phyloP scores from a whole-genome alignment of 306 rosid genomes.

The Ormosia emarginata region DNA sequence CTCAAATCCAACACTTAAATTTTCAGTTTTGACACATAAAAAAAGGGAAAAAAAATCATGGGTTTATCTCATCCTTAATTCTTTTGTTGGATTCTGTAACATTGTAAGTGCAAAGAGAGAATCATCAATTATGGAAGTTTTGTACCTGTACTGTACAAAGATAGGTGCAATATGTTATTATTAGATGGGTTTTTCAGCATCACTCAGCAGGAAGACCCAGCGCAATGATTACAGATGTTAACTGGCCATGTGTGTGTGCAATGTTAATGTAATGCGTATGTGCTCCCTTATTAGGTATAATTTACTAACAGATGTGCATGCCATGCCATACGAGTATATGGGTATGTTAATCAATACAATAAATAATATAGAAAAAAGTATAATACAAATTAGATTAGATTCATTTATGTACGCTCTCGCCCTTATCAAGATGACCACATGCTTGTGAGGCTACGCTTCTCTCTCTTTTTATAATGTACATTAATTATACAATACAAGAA shows the following conservation, averaged over 20 bases:
- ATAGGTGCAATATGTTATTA: constrained; percentile 24
- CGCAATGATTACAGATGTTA: constrained; percentile 46
- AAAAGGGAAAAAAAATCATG: constrained; percentile 24
- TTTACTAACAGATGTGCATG: constrained; percentile 13
- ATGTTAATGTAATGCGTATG: not conserved
- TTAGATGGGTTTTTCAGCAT: constrained; percentile 29
- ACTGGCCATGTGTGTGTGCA: constrained; percentile 54
- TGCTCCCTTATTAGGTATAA: not conserved
- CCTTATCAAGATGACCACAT: constrained; percentile 19
- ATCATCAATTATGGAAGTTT: constrained; percentile 30
- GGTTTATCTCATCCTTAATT: constrained; percentile 25
- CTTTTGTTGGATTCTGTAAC: constrained; percentile 24
- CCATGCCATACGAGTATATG: constrained; percentile 11
- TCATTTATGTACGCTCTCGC: not conserved
- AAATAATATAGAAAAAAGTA: not conserved
- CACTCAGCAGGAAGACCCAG: constrained; percentile 31
- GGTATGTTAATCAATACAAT: not conserved
- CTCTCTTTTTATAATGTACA: not conserved
- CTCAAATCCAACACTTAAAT: constrained; percentile 29
- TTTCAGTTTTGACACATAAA: not conserved
- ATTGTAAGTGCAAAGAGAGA: constrained; percentile 15
- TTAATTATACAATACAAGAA: not conserved
- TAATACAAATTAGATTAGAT: not conserved
- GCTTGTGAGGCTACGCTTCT: constrained; percentile 1
- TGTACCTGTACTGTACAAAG: constrained; percentile 25